A percentile compares a stretch with the other conserved stretches of the same genome.
These are phyloP conservation scores for Podaxis carcinomalis DNA, from an alignment of 768 basidiomycete species.

Conservation along the genomic window DNA sequence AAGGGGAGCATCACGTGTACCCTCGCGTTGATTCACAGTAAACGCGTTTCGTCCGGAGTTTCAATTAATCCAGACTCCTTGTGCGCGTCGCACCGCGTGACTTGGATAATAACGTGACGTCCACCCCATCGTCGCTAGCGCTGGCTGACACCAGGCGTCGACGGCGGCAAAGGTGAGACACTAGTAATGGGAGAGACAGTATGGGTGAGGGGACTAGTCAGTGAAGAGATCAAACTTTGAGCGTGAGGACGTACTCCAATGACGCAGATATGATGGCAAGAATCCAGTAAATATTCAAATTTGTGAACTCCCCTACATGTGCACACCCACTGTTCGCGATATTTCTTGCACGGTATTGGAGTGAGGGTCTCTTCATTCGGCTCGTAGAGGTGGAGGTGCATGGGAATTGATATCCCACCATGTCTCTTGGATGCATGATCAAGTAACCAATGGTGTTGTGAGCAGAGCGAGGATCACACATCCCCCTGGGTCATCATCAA, in stretches of 20 bases:
- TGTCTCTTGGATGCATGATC: no score
- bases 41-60: conserved; percentile 41
- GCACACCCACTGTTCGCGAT: no score
- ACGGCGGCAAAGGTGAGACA: background rate
- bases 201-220: background rate
- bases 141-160: background rate
- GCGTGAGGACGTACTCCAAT: background rate
- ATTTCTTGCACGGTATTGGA: no score
- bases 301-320: no score
- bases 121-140: background rate
- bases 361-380: no score
- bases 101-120: conserved; percentile 15
- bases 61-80: conserved; percentile 25
- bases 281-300: no score
- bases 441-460: no score
- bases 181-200: background rate
- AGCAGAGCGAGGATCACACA: no score
- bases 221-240: background rate
- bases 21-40: conserved; percentile 27
- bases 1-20: conserved; percentile 40
- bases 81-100: conserved; percentile 30
- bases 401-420: no score
- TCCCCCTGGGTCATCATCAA: no score
- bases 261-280: no score
- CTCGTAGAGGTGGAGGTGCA: no score